These are phyloP conservation scores for Sutorius eximius DNA, from an alignment of 1,284 basidiomycete genomes.

Conservation along the genomic window DNA sequence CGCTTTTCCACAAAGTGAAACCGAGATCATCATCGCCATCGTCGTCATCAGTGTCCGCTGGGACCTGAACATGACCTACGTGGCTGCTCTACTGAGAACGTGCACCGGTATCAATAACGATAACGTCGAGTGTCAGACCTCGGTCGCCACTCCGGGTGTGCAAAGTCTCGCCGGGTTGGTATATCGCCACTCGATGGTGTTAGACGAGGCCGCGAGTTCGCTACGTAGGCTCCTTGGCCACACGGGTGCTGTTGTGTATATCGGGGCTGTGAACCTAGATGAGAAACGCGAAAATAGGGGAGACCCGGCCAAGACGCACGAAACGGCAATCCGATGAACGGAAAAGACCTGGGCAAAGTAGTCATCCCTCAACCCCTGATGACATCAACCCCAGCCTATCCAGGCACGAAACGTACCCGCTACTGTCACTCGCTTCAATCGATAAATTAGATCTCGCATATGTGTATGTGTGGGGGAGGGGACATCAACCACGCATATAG, in stretches of 20 bases:
- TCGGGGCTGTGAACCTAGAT: neutral
- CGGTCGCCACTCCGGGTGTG: neutral
- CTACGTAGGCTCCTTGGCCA: neutral
- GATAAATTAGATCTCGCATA: neutral
- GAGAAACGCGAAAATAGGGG: neutral
- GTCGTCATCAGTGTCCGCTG: no score
- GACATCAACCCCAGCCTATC: neutral
- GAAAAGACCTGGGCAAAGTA: neutral
- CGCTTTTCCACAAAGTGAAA: no score
- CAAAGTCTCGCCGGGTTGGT: neutral
- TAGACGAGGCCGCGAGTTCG: neutral
- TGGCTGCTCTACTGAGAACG: neutral
- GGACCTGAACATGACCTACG: no score
- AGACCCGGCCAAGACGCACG: neutral
- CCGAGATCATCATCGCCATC: no score
- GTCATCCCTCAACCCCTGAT: neutral
- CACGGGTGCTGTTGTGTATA: neutral
- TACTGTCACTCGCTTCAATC: neutral
- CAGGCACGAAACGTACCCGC: neutral
- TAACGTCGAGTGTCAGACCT: neutral
- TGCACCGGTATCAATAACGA: neutral
- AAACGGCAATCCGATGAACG: neutral
- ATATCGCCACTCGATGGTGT: neutral
- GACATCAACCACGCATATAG: neutral
- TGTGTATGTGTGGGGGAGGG: neutral